phyloP scores from a whole-genome alignment of 768 basidiomycete genomes.

The Tulasnella sp. region DNA sequence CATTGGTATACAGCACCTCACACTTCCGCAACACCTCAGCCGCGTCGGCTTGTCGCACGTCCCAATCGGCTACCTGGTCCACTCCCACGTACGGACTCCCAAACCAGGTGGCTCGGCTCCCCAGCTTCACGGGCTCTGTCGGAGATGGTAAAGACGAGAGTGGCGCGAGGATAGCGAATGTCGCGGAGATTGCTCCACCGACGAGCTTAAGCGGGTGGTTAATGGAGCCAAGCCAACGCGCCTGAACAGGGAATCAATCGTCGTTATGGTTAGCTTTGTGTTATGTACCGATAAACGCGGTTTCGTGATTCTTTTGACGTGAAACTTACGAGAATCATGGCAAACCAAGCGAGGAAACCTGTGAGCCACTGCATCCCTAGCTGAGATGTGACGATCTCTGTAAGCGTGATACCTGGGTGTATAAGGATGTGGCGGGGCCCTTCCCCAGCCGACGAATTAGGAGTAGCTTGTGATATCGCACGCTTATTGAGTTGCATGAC shows the following conservation, averaged over 20 bases:
- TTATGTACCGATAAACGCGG: too few species aligned
- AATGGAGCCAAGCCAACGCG: conserved; percentile 53
- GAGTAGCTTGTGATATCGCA: conserved; percentile 26
- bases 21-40: neutral
- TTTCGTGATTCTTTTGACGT: too few species aligned
- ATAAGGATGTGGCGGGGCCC: conserved; percentile 45
- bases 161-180: conserved; percentile 56
- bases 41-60: neutral
- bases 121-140: conserved; percentile 6
- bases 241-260: conserved; percentile 37
- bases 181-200: conserved; percentile 57
- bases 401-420: conserved; percentile 60
- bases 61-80: neutral
- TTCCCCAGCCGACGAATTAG: too few species aligned
- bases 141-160: conserved; percentile 36
- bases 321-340: too few species aligned
- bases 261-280: too few species aligned
- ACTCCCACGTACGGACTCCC: conserved; percentile 5
- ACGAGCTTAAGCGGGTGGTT: conserved; percentile 51
- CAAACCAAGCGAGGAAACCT: neutral
- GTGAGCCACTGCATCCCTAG: conserved; percentile 10
- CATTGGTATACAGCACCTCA: conserved; percentile 1
- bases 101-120: neutral
- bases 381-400: conserved; percentile 38
- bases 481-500: conserved; percentile 29